Base-by-base conservation (phyloP, 1,284 basidiomycete species). In the Boletus sp. region DNA sequence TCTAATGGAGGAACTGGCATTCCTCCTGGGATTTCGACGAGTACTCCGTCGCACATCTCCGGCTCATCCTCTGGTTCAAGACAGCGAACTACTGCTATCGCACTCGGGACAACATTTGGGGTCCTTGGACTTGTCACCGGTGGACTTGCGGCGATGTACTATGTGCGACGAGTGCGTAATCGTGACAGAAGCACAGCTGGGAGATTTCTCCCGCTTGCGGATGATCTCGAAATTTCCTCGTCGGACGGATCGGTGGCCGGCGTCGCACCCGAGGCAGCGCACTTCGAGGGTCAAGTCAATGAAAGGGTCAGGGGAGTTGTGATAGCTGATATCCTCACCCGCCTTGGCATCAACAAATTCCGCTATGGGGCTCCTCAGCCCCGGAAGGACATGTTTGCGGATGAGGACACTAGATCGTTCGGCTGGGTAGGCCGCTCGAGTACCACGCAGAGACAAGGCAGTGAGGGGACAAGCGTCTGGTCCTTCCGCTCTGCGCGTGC, bases 331-430 rank as follows among this genome's bases (percentile, higher is more conserved):
- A 29, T 60, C 50, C 33, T 65, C 17, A 38, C 55, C 35, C 44
- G 37, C 30, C 36, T 69, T 13, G 57, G 63, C 32, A 39, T 67
- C 48, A 39, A 26, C 17, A 63, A 47, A 39, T 49, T 41, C 43
- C 44, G 41, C 33, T 48, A 42, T 14, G 30, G 7, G 13, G 16
- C 40, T n/a, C 46, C 9, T 12, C 59, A 46, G 13, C 65, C 65
- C 9, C 57, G 84, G 29, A 72, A 75, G 25, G 85, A 89, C 60
- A 88, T 89, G 78, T 74, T 89, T 29, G 85, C 80, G 2, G 85
- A 89, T 50, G 86, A 89, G 65, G 86, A 89, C 57, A 72, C 75
- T 2, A 69, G 73, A 12, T 74, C 78, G 17, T 80, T 83, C 48
- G 72, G 68, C 26, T 59, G 29, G 64, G 55, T 48, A 57, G 57